Base-by-base conservation (phyloP, 2,329 filamentous ascomycete species). In the Cytospora leucostoma region DNA sequence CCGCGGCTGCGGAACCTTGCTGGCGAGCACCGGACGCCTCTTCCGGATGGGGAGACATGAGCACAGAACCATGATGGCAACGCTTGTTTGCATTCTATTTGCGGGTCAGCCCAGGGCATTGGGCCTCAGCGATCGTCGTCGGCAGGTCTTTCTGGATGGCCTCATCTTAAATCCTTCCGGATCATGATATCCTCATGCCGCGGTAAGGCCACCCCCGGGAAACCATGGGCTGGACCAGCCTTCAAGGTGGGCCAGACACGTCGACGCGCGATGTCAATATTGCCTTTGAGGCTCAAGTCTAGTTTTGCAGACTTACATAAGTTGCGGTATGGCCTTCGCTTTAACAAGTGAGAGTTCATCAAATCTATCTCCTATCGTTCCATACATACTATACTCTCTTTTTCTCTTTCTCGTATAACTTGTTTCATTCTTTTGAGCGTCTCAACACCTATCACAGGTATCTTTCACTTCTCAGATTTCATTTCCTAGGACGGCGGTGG, bases 71-170 rank as follows among this genome's bases (percentile, higher is more conserved):
- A 53, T 27, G 53, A 37, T 21, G 44, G 44, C 37, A 13, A 40
- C 44, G 15, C 56, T 47, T 38, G 35, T 21, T 40, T 33, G 55
- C 27, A 7, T 57, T 57, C 59, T 59, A 64, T 60, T 61, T 58
- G 51, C 51, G 62, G 58, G 59, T 53, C 19, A 37, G 47, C 27
- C 54, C 56, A 65, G 40, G 61, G 65, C 59, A 65, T 65, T 65
- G 65, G 65, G 51, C 56, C 59, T 61, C 65, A 60, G 60, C 15
- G 62, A 56, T 65, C 62, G 58, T 38, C 58, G 59, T 13, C 40
- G 34, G 55, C 44, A 54, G 59, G 65, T 56, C 65, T 56, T 19
- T 21, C 54, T 55, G 54, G 33, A 40, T 53, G 65, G 65, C 62
- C 65, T 66, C 65, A 66, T 65, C 52, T 66, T 50, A 56, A 51